Percentiles rank a stretch among this genome's conserved stretches.
Evolutionary conservation across 2,329 filamentous ascomycete species (phyloP).

Genomic region (Cyphellophora europaea): DNA sequence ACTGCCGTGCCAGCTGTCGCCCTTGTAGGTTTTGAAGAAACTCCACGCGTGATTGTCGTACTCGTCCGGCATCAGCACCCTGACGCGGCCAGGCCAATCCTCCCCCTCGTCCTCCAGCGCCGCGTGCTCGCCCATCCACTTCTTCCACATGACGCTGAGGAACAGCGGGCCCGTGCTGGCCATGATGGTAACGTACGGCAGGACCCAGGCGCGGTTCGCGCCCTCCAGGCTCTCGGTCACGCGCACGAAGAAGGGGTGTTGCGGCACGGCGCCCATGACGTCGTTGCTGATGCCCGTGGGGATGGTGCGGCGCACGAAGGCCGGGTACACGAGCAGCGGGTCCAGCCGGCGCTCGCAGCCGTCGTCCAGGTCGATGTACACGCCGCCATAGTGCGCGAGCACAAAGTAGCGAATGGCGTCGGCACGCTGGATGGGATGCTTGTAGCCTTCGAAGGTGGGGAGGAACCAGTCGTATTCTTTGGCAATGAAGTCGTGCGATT

Average conservation of each 20-base stretch:
- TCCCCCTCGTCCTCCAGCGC: conserved; percentile 26
- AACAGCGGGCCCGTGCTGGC: conserved; percentile 68
- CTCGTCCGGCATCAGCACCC: conserved; percentile 61
- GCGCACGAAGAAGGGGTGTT: conserved; percentile 64
- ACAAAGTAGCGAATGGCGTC: conserved; percentile 75
- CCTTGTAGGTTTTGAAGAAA: conserved; percentile 59
- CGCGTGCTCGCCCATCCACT: conserved; percentile 51
- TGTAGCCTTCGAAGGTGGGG: conserved; percentile 63
- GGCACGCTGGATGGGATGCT: conserved; percentile 66
- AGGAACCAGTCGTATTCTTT: conserved; percentile 70
- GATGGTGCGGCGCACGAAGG: conserved; percentile 60
- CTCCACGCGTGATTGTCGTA: conserved; percentile 61
- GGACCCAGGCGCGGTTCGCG: conserved; percentile 60
- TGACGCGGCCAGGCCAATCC: conserved; percentile 43
- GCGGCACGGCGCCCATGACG: conserved; percentile 63
- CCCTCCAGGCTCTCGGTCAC: conserved; percentile 59
- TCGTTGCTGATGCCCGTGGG: conserved; percentile 77
- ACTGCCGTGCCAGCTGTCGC: conserved; percentile 57
- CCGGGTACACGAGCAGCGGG: conserved; percentile 58
- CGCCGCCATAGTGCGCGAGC: conserved; percentile 65
- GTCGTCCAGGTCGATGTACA: conserved; percentile 73
- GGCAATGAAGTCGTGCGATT: conserved; percentile 61
- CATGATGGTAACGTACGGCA: conserved; percentile 73
- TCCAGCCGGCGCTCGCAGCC: conserved; percentile 61
- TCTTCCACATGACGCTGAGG: conserved; percentile 65